Percentiles rank a stretch among this genome's conserved stretches.
Evolutionary conservation across 805 yeast genomes (phyloP).

Genomic region (Sungouiella thailandica): DNA sequence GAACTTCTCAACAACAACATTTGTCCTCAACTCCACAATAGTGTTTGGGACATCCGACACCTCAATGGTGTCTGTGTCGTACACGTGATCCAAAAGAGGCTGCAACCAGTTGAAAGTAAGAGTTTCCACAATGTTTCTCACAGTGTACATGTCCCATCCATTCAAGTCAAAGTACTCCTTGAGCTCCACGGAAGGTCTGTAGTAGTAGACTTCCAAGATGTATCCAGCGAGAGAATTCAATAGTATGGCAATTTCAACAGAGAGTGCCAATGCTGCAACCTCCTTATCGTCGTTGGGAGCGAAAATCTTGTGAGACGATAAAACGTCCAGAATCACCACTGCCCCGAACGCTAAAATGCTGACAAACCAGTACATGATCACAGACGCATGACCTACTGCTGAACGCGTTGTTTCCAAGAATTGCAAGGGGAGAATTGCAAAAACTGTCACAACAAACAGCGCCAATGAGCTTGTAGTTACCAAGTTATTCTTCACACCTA

Average conservation of each 20-base stretch:
- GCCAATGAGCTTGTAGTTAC: slow-evolving; percentile 4
- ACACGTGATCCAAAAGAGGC: slow-evolving; percentile 21
- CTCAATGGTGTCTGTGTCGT: slow-evolving; percentile 18
- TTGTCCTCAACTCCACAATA: slow-evolving; percentile 11
- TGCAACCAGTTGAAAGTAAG: slow-evolving; percentile 25
- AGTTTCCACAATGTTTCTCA: slow-evolving; percentile 18
- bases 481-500: not conserved
- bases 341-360: slow-evolving; percentile 8
- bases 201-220: slow-evolving; percentile 15
- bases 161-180: slow-evolving; percentile 17
- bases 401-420: slow-evolving; percentile 19
- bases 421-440: slow-evolving; percentile 20
- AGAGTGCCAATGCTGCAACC: slow-evolving; percentile 8
- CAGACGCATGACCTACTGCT: slow-evolving; percentile 18
- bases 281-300: slow-evolving; percentile 5
- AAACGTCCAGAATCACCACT: slow-evolving; percentile 16
- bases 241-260: slow-evolving; percentile 11
- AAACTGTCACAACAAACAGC: slow-evolving; percentile 7
- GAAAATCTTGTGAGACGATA: slow-evolving; percentile 16
- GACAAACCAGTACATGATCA: slow-evolving; percentile 20
- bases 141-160: slow-evolving; percentile 22
- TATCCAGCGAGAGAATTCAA: slow-evolving; percentile 11
- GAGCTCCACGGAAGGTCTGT: slow-evolving; percentile 19
- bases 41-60: slow-evolving; percentile 14
- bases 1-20: slow-evolving; percentile 12